These are phyloP conservation scores for Leishmania tarentolae DNA, from an alignment of 208 protist genomes.

Conservation along the genomic window DNA sequence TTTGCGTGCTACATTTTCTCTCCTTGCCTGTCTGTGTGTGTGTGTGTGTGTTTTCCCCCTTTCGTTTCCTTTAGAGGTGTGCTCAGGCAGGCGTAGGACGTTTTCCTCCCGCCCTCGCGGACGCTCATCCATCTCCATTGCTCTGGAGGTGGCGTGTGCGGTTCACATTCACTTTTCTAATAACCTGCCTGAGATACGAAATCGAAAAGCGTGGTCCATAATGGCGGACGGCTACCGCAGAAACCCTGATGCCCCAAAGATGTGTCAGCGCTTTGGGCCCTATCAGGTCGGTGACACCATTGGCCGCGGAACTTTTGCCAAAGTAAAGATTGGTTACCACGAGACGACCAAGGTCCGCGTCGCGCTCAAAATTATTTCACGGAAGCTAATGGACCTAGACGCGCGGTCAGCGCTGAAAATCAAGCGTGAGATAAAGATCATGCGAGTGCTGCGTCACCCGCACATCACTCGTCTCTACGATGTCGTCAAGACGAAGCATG, in stretches of 20 bases:
- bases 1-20: constrained; percentile 1
- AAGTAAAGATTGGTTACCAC: constrained; percentile 95
- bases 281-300: constrained; percentile 85
- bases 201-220: not conserved
- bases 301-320: constrained; percentile 82
- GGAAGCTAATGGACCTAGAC: constrained; percentile 75
- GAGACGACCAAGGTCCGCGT: constrained; percentile 89
- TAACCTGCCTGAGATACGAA: not conserved
- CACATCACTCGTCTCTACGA: constrained; percentile 98
- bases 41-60: not conserved
- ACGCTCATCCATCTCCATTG: not conserved
- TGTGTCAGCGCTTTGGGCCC: constrained; percentile 77
- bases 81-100: not conserved
- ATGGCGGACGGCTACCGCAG: constrained; percentile 24
- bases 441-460: constrained; percentile 97
- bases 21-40: no score
- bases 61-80: not conserved
- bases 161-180: not conserved
- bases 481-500: constrained; percentile 96
- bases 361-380: constrained; percentile 81
- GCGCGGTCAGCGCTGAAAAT: constrained; percentile 89
- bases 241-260: constrained; percentile 16
- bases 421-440: constrained; percentile 96
- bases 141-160: not conserved
- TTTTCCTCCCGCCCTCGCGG: not conserved